phyloP scores from a whole-genome alignment of 805 yeast genomes.

The Candida stauntonica region DNA sequence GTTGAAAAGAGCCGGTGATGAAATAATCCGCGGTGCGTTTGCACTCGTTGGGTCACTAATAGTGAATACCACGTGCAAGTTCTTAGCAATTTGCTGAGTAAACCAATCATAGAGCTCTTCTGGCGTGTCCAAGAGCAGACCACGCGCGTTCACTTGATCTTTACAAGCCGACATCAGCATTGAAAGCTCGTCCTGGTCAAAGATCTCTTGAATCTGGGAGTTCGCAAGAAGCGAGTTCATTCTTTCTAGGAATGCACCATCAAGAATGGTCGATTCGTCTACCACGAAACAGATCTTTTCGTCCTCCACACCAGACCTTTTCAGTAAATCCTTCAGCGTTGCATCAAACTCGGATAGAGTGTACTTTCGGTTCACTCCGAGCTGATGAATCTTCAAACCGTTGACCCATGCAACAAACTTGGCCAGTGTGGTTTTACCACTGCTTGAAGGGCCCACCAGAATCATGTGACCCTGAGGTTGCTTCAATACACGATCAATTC shows the following conservation, averaged over 20 bases:
- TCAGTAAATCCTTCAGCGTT: constrained; percentile 51
- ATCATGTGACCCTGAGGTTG: constrained; percentile 91
- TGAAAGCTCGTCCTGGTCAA: constrained; percentile 65
- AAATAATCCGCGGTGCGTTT: constrained; percentile 41
- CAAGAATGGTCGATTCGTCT: constrained; percentile 75
- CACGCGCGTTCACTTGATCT: constrained; percentile 54
- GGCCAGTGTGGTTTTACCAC: constrained; percentile 74
- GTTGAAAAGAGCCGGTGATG: constrained; percentile 87
- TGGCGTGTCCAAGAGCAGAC: constrained; percentile 57
- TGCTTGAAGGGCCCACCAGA: constrained; percentile 74
- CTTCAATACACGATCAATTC: constrained; percentile 76
- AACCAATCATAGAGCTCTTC: constrained; percentile 79
- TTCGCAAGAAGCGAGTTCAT: constrained; percentile 94
- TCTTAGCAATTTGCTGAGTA: constrained; percentile 55
- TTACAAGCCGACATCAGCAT: constrained; percentile 50
- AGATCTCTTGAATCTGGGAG: constrained; percentile 87
- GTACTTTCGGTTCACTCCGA: constrained; percentile 53
- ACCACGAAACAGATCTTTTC: constrained; percentile 66
- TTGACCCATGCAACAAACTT: constrained; percentile 91
- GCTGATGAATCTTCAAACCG: constrained; percentile 59
- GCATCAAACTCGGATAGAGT: constrained; percentile 61
- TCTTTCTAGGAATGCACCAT: constrained; percentile 77
- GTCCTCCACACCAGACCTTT: constrained; percentile 47
- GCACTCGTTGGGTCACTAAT: constrained; percentile 47
- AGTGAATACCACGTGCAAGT: constrained; percentile 81